phyloP scores from a whole-genome alignment of 192 early-diverging fungal species.

The Entomortierella lignicola region DNA sequence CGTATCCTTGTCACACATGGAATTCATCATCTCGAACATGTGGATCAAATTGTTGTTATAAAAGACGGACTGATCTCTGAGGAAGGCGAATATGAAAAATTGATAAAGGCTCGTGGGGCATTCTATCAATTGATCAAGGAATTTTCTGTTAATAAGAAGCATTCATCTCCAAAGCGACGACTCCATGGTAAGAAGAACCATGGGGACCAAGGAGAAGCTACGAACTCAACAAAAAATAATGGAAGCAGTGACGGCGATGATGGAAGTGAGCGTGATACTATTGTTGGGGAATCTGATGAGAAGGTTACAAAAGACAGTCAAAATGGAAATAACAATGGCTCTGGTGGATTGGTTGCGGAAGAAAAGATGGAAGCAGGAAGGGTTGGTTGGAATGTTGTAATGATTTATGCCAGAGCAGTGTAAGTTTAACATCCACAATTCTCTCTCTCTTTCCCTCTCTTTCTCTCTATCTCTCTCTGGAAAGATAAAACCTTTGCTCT shows the following conservation, averaged over 20 bases:
- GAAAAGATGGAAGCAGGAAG: constrained; percentile 85
- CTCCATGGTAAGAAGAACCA: constrained; percentile 4
- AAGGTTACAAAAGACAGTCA: background rate
- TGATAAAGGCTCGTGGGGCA: constrained; percentile 68
- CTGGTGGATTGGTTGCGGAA: constrained; percentile 71
- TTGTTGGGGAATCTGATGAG: constrained; percentile 4
- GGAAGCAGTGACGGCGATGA: constrained; percentile 15
- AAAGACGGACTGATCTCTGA: constrained; percentile 75
- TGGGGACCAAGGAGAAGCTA: background rate
- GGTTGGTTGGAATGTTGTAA: constrained; percentile 80
- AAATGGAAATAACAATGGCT: constrained; percentile 2
- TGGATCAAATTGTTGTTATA: constrained; percentile 76
- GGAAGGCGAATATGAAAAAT: constrained; percentile 68
- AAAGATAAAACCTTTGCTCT: background rate
- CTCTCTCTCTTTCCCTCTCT: no score
- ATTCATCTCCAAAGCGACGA: background rate
- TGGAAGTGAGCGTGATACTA: constrained; percentile 5
- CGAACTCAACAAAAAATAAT: background rate
- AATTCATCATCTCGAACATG: constrained; percentile 76
- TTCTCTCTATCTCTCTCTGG: background rate
- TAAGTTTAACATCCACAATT: no score
- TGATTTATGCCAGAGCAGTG: constrained; percentile 75
- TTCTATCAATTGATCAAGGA: constrained; percentile 77
- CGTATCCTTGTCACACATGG: constrained; percentile 85
- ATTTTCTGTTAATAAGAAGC: constrained; percentile 61